phyloP scores from a whole-genome alignment of 2,329 filamentous ascomycete genomes.

The Tolypocladium pustulatum region DNA sequence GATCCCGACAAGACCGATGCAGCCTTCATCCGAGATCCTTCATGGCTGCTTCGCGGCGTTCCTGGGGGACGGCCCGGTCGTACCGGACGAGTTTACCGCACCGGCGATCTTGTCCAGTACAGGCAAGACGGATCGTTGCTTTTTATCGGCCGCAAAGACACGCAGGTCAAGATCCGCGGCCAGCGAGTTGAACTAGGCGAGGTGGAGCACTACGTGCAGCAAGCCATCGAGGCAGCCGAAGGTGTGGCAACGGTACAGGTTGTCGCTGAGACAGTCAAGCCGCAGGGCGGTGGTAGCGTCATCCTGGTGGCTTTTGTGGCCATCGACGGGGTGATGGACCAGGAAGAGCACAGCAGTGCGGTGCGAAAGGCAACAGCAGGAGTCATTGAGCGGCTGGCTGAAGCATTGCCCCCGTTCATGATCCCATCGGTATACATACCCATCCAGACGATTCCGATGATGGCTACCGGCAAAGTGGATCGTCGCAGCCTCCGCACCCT shows the following conservation, averaged over 20 bases:
- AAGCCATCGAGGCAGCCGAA: background rate
- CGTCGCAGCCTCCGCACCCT: conserved; percentile 1
- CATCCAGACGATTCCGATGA: conserved; percentile 2
- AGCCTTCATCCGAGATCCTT: conserved; percentile 4
- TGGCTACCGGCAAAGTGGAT: conserved; percentile 4
- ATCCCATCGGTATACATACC: conserved; percentile 4
- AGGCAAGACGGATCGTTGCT: conserved; percentile 23
- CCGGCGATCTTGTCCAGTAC: conserved; percentile 14
- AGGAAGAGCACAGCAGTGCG: background rate
- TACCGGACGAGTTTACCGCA: conserved; percentile 10
- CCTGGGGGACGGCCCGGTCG: conserved; percentile 1
- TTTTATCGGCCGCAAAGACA: conserved; percentile 39
- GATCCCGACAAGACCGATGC: conserved; percentile 4
- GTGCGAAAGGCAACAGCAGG: background rate
- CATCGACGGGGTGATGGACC: background rate
- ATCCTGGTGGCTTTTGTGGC: background rate
- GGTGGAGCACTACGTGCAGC: conserved; percentile 7
- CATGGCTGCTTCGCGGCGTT: conserved; percentile 4
- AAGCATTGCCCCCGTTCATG: conserved; percentile 4
- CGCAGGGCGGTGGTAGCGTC: background rate
- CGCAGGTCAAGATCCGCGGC: conserved; percentile 45
- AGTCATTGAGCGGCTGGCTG: background rate
- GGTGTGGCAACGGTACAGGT: background rate
- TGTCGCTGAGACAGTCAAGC: conserved; percentile 1
- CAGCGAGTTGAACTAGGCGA: conserved; percentile 35